Percentiles rank a stretch among this genome's conserved stretches.
These are phyloP conservation scores for Trifolium pratense DNA, from an alignment of 306 rosid genomes.

Conservation along the genomic window DNA sequence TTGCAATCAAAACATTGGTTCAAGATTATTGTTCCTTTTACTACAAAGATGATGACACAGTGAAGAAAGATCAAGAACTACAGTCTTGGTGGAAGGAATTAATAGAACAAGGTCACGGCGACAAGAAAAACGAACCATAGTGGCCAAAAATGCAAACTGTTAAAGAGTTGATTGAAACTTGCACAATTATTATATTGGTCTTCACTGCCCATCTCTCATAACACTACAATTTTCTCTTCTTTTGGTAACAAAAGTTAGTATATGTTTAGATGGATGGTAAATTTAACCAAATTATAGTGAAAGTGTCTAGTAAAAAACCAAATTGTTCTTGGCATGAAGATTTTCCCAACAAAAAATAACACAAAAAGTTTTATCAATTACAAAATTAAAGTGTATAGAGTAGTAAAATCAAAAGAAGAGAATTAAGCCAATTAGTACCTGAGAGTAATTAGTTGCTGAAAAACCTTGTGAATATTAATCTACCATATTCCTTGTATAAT, in stretches of 20 bases:
- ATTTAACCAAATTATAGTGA: no score
- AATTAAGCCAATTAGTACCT: constrained; percentile 50
- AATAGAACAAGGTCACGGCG: constrained; percentile 60
- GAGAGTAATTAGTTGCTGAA: constrained; percentile 76
- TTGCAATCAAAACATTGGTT: constrained; percentile 62
- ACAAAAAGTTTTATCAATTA: constrained; percentile 17
- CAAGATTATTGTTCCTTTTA: constrained; percentile 54
- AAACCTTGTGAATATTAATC: constrained; percentile 84
- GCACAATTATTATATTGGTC: constrained; percentile 56
- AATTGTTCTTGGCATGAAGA: constrained; percentile 67
- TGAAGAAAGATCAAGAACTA: constrained; percentile 50
- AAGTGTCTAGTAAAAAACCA: constrained; percentile 60
- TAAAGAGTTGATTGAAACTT: constrained; percentile 47
- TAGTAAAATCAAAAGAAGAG: background rate
- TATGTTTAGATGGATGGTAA: no score
- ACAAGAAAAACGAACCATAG: constrained; percentile 67
- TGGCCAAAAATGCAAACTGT: constrained; percentile 63
- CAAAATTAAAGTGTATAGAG: constrained; percentile 1
- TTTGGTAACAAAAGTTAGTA: no score
- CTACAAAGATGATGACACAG: constrained; percentile 44
- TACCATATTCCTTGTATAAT: constrained; percentile 55
- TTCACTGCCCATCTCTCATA: background rate
- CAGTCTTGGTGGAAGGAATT: constrained; percentile 72
- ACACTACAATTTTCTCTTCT: no score
- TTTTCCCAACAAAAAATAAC: constrained; percentile 59